Percentiles rank a stretch among this genome's conserved stretches.
phyloP scores from a whole-genome alignment of 73 alveolate species.

The Tetrahymena malaccensis region DNA sequence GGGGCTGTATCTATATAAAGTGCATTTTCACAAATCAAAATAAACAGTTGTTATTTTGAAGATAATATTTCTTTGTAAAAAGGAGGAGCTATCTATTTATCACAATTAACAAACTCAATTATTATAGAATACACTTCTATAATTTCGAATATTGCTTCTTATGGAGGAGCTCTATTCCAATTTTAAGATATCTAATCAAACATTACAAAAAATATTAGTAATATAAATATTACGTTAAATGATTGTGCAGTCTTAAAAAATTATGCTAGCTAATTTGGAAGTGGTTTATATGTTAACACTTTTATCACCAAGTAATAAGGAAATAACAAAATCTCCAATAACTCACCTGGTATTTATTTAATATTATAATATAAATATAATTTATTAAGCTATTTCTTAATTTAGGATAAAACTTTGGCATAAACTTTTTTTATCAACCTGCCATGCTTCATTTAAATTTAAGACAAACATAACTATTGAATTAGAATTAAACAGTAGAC shows the following conservation, averaged over 20 bases:
- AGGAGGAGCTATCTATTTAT: neutral
- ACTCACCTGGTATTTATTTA: too few species aligned
- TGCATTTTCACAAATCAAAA: neutral
- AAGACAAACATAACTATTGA: neutral
- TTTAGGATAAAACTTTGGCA: neutral
- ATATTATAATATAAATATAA: too few species aligned
- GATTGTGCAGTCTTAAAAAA: too few species aligned
- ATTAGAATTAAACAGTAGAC: neutral
- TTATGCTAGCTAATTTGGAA: neutral
- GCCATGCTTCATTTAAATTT: neutral
- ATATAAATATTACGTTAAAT: too few species aligned
- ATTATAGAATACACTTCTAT: neutral
- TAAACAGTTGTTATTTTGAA: neutral
- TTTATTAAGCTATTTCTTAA: too few species aligned
- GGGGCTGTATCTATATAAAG: neutral
- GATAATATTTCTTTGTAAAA: neutral
- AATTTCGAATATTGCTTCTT: neutral
- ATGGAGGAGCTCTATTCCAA: neutral
- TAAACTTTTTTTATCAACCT: neutral
- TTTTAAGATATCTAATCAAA: neutral
- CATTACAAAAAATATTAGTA: too few species aligned
- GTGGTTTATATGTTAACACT: neutral
- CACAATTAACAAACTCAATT: neutral
- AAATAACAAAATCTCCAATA: too few species aligned
- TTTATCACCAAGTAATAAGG: too few species aligned